Percentiles rank a stretch among this genome's conserved stretches.
phyloP scores from a whole-genome alignment of 306 rosid species.

The Gastrolobium villosum region DNA sequence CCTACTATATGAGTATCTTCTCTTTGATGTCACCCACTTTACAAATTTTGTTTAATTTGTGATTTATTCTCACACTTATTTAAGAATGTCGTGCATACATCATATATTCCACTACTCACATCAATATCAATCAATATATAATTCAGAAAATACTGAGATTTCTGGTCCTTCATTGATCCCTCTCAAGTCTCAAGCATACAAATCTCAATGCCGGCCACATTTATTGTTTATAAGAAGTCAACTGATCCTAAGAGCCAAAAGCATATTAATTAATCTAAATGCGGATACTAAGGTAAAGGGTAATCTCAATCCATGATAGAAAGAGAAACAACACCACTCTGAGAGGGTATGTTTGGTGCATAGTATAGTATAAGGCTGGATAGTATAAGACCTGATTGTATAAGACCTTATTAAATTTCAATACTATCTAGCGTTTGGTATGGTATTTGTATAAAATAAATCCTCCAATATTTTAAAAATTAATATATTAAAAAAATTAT shows the following conservation, averaged over 20 bases:
- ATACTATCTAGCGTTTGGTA: too few species aligned
- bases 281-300: not conserved
- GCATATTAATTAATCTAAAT: slow-evolving; percentile 23
- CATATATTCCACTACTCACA: slow-evolving; percentile 29
- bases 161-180: slow-evolving; percentile 17
- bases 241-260: slow-evolving; percentile 46
- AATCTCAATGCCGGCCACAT: slow-evolving; percentile 38
- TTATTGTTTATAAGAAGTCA: slow-evolving; percentile 46
- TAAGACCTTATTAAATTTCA: too few species aligned
- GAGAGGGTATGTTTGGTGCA: too few species aligned
- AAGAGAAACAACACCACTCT: slow-evolving; percentile 27
- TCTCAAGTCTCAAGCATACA: slow-evolving; percentile 39
- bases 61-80: not conserved
- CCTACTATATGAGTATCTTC: slow-evolving; percentile 11
- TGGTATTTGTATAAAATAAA: too few species aligned
- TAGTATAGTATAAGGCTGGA: too few species aligned
- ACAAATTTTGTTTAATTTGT: slow-evolving; percentile 30
- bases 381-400: too few species aligned
- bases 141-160: not conserved
- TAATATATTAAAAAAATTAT: too few species aligned
- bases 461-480: too few species aligned
- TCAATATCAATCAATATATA: slow-evolving; percentile 5
- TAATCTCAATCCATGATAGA: slow-evolving; percentile 35
- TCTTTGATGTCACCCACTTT: slow-evolving; percentile 41
- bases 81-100: slow-evolving; percentile 24